Evolutionary conservation across 768 basidiomycete species (phyloP), one percentile per base, ranked within the genome.

Genomic region (Tulasnella sp.): DNA sequence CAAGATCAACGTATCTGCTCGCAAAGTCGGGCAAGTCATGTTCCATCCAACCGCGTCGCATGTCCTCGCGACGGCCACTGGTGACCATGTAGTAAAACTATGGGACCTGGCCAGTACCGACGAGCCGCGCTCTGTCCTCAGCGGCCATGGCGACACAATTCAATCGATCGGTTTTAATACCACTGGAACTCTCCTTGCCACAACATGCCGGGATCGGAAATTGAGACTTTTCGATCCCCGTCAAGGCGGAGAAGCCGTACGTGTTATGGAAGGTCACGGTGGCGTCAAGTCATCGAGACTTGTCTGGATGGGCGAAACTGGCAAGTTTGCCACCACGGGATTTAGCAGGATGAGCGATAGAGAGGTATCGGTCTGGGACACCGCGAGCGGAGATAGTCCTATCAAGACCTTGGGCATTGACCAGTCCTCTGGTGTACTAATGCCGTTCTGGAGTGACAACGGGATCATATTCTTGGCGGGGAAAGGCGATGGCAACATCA

Each of bases 381-480:
- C 91, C 1, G 86, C 89, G 11, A 84, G 87, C 16, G 80, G 98
- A 69, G 83, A 80, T 44, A 94, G 87, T 78, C 52, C 52, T 22
- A 76, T 95, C 75, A 95, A 94, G 82, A 92, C 87, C 72, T 81
- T 88, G 69, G 84, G 83, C 16, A 82, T 98, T 74, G 96, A 99
- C 80, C 94, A 95, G 79, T 90, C 89, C 42, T 88, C 95, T 67
- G 96, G 96, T 42, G 93, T 96, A 11, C 79, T 95, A 52, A 98
- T 98, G 95, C 96, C 96, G 1, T 97, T 97, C 88, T 98, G 93
- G 89, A 89, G 87, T 47, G 95, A 96, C 76, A 98, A 96, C 79
- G 90, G 92, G 76, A 90, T 97, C 69, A 81, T 95, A 52, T 93
- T 94, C 86, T 83, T 93, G 73, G 88, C 87, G 8, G 37, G 34